Conservation (phyloP, 805 yeast genomes). For the Barnettozyma pratensis region DNA sequence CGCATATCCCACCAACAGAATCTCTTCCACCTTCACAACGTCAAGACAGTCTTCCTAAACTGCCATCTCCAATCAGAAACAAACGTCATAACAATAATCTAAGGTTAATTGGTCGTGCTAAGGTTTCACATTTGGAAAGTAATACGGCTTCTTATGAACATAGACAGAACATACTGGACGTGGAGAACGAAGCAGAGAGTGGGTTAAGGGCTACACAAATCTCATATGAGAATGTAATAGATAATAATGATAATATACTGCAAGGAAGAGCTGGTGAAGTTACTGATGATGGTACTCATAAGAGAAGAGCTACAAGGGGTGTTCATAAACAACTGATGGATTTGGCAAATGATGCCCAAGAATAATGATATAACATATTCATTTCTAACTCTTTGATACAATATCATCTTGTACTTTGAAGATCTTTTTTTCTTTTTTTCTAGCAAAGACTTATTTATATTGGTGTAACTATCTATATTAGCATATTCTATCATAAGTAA, state of each 20-base stretch:
- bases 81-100: slow-evolving; percentile 36
- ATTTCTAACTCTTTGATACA: too few relatives aligned
- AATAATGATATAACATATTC: too few relatives aligned
- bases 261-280: background rate
- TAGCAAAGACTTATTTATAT: too few relatives aligned
- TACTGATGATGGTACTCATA: background rate
- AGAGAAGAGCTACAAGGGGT: slow-evolving; percentile 19
- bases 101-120: slow-evolving; percentile 39
- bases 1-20: background rate
- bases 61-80: slow-evolving; percentile 51
- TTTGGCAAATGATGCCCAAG: slow-evolving; percentile 27
- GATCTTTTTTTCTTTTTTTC: too few relatives aligned
- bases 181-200: slow-evolving; percentile 2
- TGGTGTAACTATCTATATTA: too few relatives aligned
- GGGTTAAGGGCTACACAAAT: slow-evolving; percentile 10
- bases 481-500: too few relatives aligned
- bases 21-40: background rate
- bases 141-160: background rate
- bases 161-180: background rate
- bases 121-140: slow-evolving; percentile 29
- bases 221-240: slow-evolving; percentile 2
- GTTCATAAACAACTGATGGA: slow-evolving; percentile 15
- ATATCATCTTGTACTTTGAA: too few relatives aligned
- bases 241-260: background rate
- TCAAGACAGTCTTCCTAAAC: slow-evolving; percentile 24